phyloP scores from a whole-genome alignment of 2,329 filamentous ascomycete genomes.

The Neonectria hederae region DNA sequence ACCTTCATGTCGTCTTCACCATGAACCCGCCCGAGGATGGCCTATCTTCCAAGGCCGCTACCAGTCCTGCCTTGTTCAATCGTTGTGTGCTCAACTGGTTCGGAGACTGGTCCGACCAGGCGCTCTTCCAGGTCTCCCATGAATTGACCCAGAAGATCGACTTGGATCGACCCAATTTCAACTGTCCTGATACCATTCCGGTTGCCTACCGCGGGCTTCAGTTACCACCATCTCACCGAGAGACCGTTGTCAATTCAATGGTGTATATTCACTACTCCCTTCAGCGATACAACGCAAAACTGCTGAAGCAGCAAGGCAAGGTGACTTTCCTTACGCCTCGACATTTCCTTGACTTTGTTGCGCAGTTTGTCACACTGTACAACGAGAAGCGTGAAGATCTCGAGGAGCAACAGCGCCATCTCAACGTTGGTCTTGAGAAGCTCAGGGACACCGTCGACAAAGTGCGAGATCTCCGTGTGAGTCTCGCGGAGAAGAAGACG shows the following conservation, averaged over 20 bases:
- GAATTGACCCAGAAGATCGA: slow-evolving; percentile 98
- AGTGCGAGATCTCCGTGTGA: slow-evolving; percentile 89
- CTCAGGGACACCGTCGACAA: slow-evolving; percentile 96
- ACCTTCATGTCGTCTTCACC: slow-evolving; percentile 98
- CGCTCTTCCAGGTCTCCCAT: slow-evolving; percentile 95
- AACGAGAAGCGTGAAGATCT: slow-evolving; percentile 98
- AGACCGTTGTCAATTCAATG: slow-evolving; percentile 96
- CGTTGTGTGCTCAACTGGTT: slow-evolving; percentile 99
- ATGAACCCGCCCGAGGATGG: slow-evolving; percentile 99
- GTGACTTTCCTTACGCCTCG: slow-evolving; percentile 93
- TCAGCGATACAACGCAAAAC: slow-evolving; percentile 85
- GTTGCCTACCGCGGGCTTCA: slow-evolving; percentile 88
- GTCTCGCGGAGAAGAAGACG: slow-evolving; percentile 91
- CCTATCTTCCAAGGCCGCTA: slow-evolving; percentile 93
- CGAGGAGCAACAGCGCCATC: slow-evolving; percentile 96
- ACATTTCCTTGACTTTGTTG: slow-evolving; percentile 97
- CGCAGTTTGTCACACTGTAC: slow-evolving; percentile 96
- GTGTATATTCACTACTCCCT: slow-evolving; percentile 98
- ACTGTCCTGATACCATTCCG: slow-evolving; percentile 88
- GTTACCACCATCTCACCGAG: slow-evolving; percentile 88
- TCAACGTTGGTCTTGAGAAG: slow-evolving; percentile 98
- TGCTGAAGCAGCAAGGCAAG: slow-evolving; percentile 91
- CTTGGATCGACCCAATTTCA: slow-evolving; percentile 86
- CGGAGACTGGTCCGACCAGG: slow-evolving; percentile 99
- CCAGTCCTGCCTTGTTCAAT: slow-evolving; percentile 98